phyloP scores from a whole-genome alignment of 129 eudicot species.

The Lactuca saligna region DNA sequence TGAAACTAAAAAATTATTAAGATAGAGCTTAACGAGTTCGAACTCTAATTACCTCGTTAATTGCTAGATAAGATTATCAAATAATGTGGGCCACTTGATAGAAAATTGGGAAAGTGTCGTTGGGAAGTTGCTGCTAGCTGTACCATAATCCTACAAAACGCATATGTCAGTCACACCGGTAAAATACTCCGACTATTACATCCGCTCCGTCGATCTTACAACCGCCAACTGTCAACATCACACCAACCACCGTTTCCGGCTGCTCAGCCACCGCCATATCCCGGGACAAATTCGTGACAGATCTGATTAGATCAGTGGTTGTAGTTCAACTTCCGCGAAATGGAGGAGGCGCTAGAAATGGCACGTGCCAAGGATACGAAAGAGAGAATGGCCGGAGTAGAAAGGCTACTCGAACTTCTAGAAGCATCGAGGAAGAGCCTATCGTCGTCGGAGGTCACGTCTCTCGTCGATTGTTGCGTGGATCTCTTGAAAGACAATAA shows the following conservation, averaged over 20 bases:
- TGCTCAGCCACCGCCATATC: constrained; percentile 10
- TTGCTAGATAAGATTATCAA: neutral
- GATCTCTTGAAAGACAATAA: constrained; percentile 90
- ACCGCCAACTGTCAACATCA: constrained; percentile 14
- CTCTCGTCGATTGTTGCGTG: constrained; percentile 70
- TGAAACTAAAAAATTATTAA: no score
- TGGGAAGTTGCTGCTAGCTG: constrained; percentile 1
- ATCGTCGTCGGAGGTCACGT: constrained; percentile 69
- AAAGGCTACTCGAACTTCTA: constrained; percentile 76
- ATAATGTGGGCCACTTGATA: neutral
- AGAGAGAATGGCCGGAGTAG: constrained; percentile 93
- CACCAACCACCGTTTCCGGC: constrained; percentile 21
- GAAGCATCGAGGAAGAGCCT: constrained; percentile 77
- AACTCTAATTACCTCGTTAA: neutral
- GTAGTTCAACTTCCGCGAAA: constrained; percentile 22
- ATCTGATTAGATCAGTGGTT: constrained; percentile 41
- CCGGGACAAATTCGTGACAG: constrained; percentile 5
- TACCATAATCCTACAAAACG: neutral
- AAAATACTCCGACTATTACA: neutral
- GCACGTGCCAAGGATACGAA: constrained; percentile 85
- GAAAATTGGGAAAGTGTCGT: neutral
- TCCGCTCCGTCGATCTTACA: constrained; percentile 24
- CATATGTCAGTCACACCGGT: neutral
- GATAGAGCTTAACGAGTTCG: no score
- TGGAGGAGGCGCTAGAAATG: constrained; percentile 92